Evolutionary conservation across 805 yeast genomes (phyloP), one percentile per base, ranked within the genome.

Genomic region (Cyberlindnera samutprakarnensis): DNA sequence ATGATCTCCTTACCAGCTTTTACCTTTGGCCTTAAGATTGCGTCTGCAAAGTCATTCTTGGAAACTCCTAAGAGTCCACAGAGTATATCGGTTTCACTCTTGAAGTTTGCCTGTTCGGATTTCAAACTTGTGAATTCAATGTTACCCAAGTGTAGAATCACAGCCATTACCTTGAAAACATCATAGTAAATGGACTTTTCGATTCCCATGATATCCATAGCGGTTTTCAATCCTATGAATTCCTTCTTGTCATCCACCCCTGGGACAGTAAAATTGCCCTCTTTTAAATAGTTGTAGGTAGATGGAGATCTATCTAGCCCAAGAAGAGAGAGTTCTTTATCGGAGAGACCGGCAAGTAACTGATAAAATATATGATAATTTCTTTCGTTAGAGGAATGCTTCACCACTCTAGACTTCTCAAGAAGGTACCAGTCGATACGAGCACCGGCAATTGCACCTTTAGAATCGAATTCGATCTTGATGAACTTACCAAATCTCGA

Each of bases 401-500:
- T 62, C 6, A 86, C 79, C 12, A 92, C 95, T 48, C 99, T 75
- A 5, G 96, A 85, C 57, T 92, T 92, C 53, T 92, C 99, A 25
- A 92, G 61, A 16, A 92, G 62, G 48, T 92, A 92, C 85, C 95
- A 92, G 47, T 90, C 96, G 30, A 92, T 86, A 43, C 83, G 79
- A 9, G 97, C 97, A 10, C 96, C 96, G 14, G 72, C 66, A 27
- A 92, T 79, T 37, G 69, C 69, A 4, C 85, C 85, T 9, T 66
- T 54, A 4, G 61, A 47, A 35, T 71, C 68, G 45, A 90, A 84
- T 51, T 78, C 86, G 37, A 92, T 83, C 49, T 87, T 81, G 42
- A 92, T 84, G 51, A 92, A 92, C 59, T 92, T 92, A 23, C 99
- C 99, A 55, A 92, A 92, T 51, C 99, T 73, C 6, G 97, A 90